A percentile compares a stretch with the other conserved stretches of the same genome.
phyloP scores from a whole-genome alignment of 306 rosid genomes.

The Calophaca sinica region DNA sequence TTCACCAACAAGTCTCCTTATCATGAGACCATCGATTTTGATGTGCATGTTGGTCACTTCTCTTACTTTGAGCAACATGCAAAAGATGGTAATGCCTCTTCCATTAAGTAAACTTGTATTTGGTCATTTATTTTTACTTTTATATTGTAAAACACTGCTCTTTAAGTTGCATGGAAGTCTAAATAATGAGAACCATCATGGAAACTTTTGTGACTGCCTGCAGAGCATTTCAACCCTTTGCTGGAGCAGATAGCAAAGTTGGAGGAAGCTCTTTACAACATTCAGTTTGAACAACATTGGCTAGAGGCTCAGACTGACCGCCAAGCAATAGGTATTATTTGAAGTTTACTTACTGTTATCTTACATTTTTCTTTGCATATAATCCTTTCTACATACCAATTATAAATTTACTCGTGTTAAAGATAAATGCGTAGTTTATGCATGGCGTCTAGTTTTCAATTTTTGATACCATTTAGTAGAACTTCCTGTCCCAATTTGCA shows the following conservation, averaged over 20 bases:
- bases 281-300: constrained; percentile 98
- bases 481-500: constrained; percentile 12
- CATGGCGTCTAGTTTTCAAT: constrained; percentile 9
- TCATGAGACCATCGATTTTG: constrained; percentile 80
- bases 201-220: constrained; percentile 44
- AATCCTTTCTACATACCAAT: not conserved
- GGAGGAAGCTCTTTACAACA: constrained; percentile 93
- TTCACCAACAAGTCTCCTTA: constrained; percentile 83
- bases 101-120: not conserved
- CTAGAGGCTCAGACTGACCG: constrained; percentile 93
- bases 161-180: not conserved
- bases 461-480: constrained; percentile 19
- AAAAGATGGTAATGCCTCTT: constrained; percentile 76
- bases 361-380: not conserved
- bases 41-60: constrained; percentile 85
- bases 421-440: constrained; percentile 11
- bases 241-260: constrained; percentile 82
- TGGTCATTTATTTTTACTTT: not conserved
- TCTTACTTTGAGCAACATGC: constrained; percentile 82
- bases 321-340: constrained; percentile 80
- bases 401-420: not conserved
- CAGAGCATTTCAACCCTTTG: constrained; percentile 94
- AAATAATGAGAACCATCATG: not conserved
- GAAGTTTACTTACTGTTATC: constrained; percentile 22
- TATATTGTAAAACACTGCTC: not conserved